These are phyloP conservation scores for Pseudogymnoascus sp. DNA, from an alignment of 2,329 filamentous ascomycete species.

Conservation along the genomic window DNA sequence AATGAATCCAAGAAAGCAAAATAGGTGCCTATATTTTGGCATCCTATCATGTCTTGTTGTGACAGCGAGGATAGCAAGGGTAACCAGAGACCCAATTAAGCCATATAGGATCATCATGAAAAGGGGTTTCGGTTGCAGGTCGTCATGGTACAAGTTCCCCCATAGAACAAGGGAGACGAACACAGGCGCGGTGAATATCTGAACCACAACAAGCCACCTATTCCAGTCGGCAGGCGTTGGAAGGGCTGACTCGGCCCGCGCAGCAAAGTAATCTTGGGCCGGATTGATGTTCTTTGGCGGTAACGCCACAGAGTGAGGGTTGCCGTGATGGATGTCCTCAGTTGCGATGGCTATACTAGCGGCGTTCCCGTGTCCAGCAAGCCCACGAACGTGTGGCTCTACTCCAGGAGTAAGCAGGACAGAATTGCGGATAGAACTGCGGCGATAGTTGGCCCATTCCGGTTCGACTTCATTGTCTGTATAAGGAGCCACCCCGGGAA, in stretches of 20 bases:
- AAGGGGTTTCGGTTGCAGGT: slow-evolving; percentile 43
- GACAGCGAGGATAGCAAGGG: slow-evolving; percentile 57
- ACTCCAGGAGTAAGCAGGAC: neutral
- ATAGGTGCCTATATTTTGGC: slow-evolving; percentile 63
- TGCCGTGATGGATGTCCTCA: slow-evolving; percentile 22
- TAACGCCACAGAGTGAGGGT: slow-evolving; percentile 16
- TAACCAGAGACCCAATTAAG: slow-evolving; percentile 57
- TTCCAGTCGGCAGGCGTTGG: slow-evolving; percentile 54
- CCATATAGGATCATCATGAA: slow-evolving; percentile 52
- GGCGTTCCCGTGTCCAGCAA: slow-evolving; percentile 26
- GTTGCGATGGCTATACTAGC: slow-evolving; percentile 27
- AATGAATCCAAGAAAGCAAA: slow-evolving; percentile 83
- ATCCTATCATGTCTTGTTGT: slow-evolving; percentile 60
- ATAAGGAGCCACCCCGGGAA: neutral
- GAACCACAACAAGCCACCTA: slow-evolving; percentile 77
- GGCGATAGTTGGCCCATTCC: slow-evolving; percentile 2
- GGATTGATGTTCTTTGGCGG: slow-evolving; percentile 13
- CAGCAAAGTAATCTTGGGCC: neutral
- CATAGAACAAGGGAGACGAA: slow-evolving; percentile 73
- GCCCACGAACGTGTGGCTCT: slow-evolving; percentile 12
- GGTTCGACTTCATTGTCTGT: neutral
- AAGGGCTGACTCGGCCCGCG: neutral
- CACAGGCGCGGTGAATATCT: slow-evolving; percentile 78
- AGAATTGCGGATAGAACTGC: neutral
- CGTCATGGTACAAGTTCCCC: slow-evolving; percentile 55